Conservation (phyloP, 2,329 filamentous ascomycete species). For the Hirsutella minnesotensis region DNA sequence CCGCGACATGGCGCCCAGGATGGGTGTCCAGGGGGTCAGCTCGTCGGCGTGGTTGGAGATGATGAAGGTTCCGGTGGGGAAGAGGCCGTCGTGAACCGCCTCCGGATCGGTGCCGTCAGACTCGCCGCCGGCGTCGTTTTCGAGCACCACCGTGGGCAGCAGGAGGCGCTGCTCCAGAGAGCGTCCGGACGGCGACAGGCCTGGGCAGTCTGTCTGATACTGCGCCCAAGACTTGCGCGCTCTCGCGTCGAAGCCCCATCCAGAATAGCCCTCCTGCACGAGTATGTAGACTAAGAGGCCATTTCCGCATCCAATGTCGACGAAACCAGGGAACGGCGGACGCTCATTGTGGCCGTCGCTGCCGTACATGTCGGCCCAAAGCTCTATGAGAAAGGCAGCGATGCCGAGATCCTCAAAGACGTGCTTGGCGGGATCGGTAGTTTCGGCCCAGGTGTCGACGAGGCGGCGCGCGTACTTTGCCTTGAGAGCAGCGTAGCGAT, state of each 20-base stretch:
- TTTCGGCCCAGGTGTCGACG: constrained; percentile 70
- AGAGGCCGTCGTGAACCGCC: constrained; percentile 47
- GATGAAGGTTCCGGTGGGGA: constrained; percentile 70
- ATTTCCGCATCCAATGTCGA: constrained; percentile 94
- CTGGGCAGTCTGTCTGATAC: constrained; percentile 36
- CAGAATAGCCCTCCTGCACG: constrained; percentile 64
- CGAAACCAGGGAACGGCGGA: constrained; percentile 66
- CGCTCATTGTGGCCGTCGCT: constrained; percentile 9
- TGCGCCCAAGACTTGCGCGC: constrained; percentile 70
- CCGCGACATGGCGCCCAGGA: constrained; percentile 64
- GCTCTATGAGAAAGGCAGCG: constrained; percentile 80
- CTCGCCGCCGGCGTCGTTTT: constrained; percentile 5
- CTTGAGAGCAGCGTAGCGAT: constrained; percentile 74
- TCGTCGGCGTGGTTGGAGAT: constrained; percentile 97
- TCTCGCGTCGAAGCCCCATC: constrained; percentile 90
- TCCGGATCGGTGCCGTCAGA: constrained; percentile 6
- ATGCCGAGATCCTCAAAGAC: constrained; percentile 92
- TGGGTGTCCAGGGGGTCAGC: constrained; percentile 88
- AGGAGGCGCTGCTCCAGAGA: constrained; percentile 36
- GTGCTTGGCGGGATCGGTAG: constrained; percentile 79
- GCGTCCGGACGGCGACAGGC: constrained; percentile 14
- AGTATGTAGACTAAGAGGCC: constrained; percentile 81
- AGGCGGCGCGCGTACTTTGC: constrained; percentile 61
- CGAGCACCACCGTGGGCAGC: constrained; percentile 30
- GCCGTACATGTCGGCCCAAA: constrained; percentile 78